phyloP scores from a whole-genome alignment of 805 yeast genomes.

The Saccharomycopsis lassenensis region DNA sequence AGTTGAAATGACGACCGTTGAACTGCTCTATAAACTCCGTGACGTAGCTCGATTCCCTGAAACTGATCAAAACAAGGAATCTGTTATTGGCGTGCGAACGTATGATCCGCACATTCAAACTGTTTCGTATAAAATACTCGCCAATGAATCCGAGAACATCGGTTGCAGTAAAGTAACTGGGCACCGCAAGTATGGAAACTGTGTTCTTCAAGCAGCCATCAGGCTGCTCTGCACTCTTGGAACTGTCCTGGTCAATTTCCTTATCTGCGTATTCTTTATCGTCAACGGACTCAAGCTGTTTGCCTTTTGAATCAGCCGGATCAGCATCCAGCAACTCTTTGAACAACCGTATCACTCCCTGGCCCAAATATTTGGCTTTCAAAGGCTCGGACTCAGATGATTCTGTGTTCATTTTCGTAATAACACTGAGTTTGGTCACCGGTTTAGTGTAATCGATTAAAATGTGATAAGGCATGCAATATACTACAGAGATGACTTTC shows the following conservation, averaged over 20 bases:
- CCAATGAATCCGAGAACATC: constrained; percentile 78
- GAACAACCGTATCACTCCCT: constrained; percentile 63
- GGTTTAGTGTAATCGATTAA: no score
- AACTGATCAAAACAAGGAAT: constrained; percentile 70
- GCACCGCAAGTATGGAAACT: constrained; percentile 29
- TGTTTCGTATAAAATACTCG: constrained; percentile 36
- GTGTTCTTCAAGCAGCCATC: constrained; percentile 15
- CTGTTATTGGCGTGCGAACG: constrained; percentile 56
- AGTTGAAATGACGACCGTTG: constrained; percentile 67
- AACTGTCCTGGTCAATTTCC: not conserved
- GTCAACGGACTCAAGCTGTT: not conserved
- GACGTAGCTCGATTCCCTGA: constrained; percentile 44
- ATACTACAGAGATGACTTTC: no score
- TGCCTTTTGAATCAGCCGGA: constrained; percentile 1
- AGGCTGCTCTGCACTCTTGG: constrained; percentile 3
- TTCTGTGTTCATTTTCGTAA: no score
- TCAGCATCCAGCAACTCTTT: constrained; percentile 36
- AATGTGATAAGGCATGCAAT: no score
- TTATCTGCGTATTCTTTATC: constrained; percentile 6
- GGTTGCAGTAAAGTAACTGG: constrained; percentile 76
- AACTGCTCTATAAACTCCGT: constrained; percentile 51
- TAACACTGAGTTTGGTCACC: no score
- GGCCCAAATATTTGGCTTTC: constrained; percentile 55
- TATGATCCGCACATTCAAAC: constrained; percentile 60
- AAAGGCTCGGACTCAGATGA: constrained; percentile 37